Evolutionary conservation across 2,329 filamentous ascomycete species (phyloP).

Genomic region (Samsoniella hepiali): DNA sequence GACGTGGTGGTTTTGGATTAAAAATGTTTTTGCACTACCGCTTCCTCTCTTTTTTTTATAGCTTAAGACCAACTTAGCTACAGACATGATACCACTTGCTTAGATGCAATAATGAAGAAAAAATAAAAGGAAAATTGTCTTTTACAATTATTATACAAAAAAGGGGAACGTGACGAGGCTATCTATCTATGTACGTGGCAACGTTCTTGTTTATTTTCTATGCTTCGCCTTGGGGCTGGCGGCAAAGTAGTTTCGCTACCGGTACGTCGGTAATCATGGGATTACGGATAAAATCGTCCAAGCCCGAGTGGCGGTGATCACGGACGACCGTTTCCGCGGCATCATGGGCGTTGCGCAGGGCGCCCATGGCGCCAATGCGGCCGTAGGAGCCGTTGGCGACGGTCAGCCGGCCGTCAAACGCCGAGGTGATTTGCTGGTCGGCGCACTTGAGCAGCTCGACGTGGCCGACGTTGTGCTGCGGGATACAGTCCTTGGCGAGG

Average conservation of each 20-base stretch:
- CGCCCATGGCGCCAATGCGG: slow-evolving; percentile 48
- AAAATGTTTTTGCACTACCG: not conserved
- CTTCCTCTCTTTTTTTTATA: not conserved
- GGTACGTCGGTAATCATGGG: not conserved
- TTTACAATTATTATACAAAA: not conserved
- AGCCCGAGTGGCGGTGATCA: slow-evolving; percentile 28
- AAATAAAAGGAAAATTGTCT: not conserved
- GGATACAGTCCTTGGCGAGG: slow-evolving; percentile 69
- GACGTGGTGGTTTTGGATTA: slow-evolving; percentile 19
- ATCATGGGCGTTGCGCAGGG: slow-evolving; percentile 49
- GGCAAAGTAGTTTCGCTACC: not conserved
- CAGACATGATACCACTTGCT: slow-evolving; percentile 16
- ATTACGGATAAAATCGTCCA: slow-evolving; percentile 27
- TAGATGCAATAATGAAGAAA: slow-evolving; percentile 7
- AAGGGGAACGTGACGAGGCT: not conserved
- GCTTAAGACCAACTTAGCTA: not conserved
- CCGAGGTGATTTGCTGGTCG: slow-evolving; percentile 49
- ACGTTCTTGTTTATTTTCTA: not conserved
- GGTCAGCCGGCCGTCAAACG: slow-evolving; percentile 61
- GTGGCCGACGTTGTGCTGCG: slow-evolving; percentile 85
- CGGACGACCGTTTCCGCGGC: slow-evolving; percentile 38
- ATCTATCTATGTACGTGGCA: not conserved
- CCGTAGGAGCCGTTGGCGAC: slow-evolving; percentile 59
- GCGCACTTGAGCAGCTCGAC: slow-evolving; percentile 56
- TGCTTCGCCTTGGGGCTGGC: not conserved